Percentiles rank a stretch among this genome's conserved stretches.
These are phyloP conservation scores for Crepidotus variabilis DNA, from an alignment of 768 basidiomycete genomes.

Conservation along the genomic window DNA sequence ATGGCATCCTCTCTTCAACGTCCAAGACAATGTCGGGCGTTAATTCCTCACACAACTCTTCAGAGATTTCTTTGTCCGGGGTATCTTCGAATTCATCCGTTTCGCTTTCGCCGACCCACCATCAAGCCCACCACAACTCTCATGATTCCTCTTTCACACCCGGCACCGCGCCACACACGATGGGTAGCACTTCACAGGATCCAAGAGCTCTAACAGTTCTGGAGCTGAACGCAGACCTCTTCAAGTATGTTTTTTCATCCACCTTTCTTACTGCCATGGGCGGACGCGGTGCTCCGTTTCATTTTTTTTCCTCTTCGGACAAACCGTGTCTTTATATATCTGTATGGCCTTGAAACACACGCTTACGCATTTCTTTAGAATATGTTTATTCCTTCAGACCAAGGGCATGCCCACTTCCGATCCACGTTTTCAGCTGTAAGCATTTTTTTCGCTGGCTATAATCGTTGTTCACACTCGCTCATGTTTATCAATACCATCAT, in stretches of 20 bases:
- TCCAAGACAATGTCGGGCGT: neutral
- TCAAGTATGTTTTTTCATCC: constrained; percentile 47
- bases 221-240: constrained; percentile 64
- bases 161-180: constrained; percentile 9
- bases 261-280: neutral
- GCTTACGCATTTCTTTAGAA: constrained; percentile 30
- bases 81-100: neutral
- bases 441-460: constrained; percentile 11
- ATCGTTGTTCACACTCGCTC: neutral
- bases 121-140: constrained; percentile 5
- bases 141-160: constrained; percentile 7
- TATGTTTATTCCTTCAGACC: constrained; percentile 57
- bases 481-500: constrained; percentile 13
- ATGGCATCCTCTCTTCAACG: neutral
- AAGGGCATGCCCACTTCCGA: constrained; percentile 47
- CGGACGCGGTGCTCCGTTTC: constrained; percentile 1
- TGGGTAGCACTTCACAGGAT: constrained; percentile 28
- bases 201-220: constrained; percentile 59
- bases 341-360: neutral
- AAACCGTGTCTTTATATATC: neutral
- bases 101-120: constrained; percentile 9
- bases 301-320: neutral
- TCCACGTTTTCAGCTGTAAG: constrained; percentile 55
- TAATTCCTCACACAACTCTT: neutral
- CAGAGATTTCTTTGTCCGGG: neutral